Conservation (phyloP, 129 eudicot species). For the Sambucus nigra region DNA sequence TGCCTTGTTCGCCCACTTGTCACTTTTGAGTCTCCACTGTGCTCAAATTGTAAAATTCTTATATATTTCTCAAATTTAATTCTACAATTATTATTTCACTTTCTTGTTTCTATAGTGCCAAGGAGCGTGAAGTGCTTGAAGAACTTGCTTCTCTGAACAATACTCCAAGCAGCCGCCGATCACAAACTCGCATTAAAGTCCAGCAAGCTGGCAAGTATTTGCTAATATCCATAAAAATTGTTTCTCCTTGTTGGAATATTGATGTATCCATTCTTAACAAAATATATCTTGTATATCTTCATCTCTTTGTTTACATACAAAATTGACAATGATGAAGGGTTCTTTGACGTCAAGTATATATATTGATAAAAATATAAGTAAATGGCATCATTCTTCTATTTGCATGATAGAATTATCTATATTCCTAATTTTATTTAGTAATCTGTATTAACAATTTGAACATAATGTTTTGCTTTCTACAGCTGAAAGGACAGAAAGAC, state of each 20-base stretch:
- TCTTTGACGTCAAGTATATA: no score
- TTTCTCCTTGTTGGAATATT: no score
- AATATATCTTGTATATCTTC: neutral
- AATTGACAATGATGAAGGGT: no score
- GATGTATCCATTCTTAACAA: neutral
- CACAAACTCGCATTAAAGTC: conserved; percentile 45
- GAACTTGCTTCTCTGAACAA: conserved; percentile 66
- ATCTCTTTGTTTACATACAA: no score
- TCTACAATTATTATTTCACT: neutral
- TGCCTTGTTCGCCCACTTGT: no score
- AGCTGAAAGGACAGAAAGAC: conserved; percentile 42
- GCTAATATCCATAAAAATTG: neutral
- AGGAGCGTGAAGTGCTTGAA: conserved; percentile 86
- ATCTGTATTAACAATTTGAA: neutral
- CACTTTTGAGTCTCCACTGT: neutral
- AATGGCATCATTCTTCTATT: neutral
- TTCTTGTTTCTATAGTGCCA: conserved; percentile 30
- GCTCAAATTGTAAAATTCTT: neutral
- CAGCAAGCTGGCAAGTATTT: conserved; percentile 46
- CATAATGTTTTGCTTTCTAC: conserved; percentile 4
- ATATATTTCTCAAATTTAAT: neutral
- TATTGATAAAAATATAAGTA: no score
- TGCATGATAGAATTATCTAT: neutral
- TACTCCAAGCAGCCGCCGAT: conserved; percentile 36
- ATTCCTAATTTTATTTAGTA: no score